Conservation (phyloP, 83 land plant genomes). For the Larix sibirica region DNA sequence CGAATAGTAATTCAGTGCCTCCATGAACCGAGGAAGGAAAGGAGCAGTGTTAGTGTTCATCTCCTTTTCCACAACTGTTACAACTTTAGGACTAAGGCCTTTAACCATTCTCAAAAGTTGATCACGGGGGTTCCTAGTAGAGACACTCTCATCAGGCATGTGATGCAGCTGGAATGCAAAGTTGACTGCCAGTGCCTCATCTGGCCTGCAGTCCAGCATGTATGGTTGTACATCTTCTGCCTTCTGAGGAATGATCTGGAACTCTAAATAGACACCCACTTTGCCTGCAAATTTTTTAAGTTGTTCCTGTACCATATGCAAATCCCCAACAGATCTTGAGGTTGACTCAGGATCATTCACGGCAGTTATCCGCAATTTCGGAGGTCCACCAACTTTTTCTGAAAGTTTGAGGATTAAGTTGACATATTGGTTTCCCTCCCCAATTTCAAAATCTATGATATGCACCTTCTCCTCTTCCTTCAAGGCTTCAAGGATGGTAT, state of each 20-base stretch:
- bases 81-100: slow-evolving; percentile 49
- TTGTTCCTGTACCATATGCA: slow-evolving; percentile 23
- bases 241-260: slow-evolving; percentile 22
- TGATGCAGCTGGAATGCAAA: slow-evolving; percentile 53
- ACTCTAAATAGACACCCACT: slow-evolving; percentile 31
- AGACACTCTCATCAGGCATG: slow-evolving; percentile 68
- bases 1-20: slow-evolving; percentile 51
- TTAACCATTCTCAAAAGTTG: slow-evolving; percentile 57
- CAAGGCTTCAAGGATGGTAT: slow-evolving; percentile 59
- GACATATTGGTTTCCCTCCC: slow-evolving; percentile 55
- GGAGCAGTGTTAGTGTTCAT: slow-evolving; percentile 60
- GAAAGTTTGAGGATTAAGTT: slow-evolving; percentile 52
- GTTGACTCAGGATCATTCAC: slow-evolving; percentile 21
- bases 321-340: slow-evolving; percentile 18
- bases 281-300: slow-evolving; percentile 35
- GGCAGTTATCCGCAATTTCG: slow-evolving; percentile 47
- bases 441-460: slow-evolving; percentile 62
- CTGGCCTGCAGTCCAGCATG: slow-evolving; percentile 39
- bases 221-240: slow-evolving; percentile 27
- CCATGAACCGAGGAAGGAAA: slow-evolving; percentile 56
- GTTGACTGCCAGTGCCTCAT: slow-evolving; percentile 72
- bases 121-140: slow-evolving; percentile 53
- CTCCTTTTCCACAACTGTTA: slow-evolving; percentile 72
- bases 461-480: slow-evolving; percentile 41
- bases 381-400: slow-evolving; percentile 24